Conservation (phyloP, 148 eudicot genomes). For the Rhododendron vialii region DNA sequence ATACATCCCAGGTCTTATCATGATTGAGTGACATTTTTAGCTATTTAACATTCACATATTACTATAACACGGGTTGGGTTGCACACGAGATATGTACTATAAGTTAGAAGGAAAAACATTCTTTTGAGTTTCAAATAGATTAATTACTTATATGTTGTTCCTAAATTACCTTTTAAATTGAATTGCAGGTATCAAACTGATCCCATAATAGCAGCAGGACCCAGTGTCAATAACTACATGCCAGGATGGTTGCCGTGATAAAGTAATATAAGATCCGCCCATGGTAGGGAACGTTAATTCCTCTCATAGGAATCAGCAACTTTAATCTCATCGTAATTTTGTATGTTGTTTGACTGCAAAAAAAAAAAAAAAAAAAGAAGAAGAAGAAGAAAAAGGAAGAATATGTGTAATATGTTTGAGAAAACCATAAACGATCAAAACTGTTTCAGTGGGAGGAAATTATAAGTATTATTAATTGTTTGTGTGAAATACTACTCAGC, state of each 20-base stretch:
- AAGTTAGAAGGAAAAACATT: background rate
- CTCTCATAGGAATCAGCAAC: background rate
- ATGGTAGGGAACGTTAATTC: background rate
- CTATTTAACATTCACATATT: too few species aligned
- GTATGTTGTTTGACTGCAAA: background rate
- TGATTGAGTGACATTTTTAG: too few species aligned
- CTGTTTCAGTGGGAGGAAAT: background rate
- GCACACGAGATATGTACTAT: background rate
- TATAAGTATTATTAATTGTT: background rate
- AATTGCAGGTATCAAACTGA: conserved; percentile 53
- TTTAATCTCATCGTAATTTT: background rate
- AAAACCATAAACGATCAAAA: background rate
- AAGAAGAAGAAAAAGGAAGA: too few species aligned
- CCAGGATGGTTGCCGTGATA: conserved; percentile 54
- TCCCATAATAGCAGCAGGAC: conserved; percentile 53
- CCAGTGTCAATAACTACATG: conserved; percentile 60
- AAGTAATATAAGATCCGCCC: background rate
- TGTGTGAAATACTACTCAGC: background rate
- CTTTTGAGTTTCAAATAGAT: background rate
- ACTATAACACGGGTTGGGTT: too few species aligned
- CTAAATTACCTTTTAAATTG: background rate
- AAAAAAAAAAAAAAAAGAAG: background rate
- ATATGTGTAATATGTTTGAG: background rate
- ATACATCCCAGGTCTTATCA: too few species aligned
- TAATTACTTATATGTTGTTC: background rate